Base-by-base conservation (phyloP, 2,329 filamentous ascomycete species). In the Cylindrodendrum hubeiense region DNA sequence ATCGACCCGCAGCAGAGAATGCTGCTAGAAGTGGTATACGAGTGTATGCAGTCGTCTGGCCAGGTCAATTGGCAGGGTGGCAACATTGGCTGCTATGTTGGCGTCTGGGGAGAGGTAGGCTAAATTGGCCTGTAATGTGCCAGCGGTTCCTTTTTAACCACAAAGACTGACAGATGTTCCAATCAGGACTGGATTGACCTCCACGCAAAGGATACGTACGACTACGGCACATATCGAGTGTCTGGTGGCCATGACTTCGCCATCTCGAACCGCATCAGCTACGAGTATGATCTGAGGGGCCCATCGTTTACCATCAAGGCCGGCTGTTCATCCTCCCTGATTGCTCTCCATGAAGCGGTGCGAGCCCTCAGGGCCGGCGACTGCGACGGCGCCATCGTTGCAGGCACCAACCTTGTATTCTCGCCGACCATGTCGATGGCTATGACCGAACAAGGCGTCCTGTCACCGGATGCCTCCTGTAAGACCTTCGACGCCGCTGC, bases 401-500 rank as follows among this genome's bases (percentile, higher is more conserved):
- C 50, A 3, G 74, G 75, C 19, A 60, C 67, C 2, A 67, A 60
- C 17, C 33, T 77, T 4, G 65, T 72, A 43, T 67, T 72, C 28
- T 66, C 67, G 19, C 68, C 68, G 19, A 62, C 67, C 15, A 65
- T 67, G 34, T 24, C 64, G 41, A 47, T 65, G 66, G 15, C 55
- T 37, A 69, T 76, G 65, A 47, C 56, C 1, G 34, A 49, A 1
- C 33, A 44, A 12, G 67, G 69, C 22, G 67, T 77, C 33, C 66
- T 78, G 4, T 74, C 71, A 0, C 66, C 72, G 8, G 55, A 67
- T 24, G 72, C 75, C 26, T 71, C 44, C 26, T 70, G 55, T 19
- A 46, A 69, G n/a, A 73, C 77, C 19, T 84, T 79, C 66, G 85
- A 85, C 66, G 68, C 70, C 3, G 80, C 22, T 79, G 67, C 60